phyloP scores from a whole-genome alignment of 352 stramenopile species.

The Phytopythium kandeliae region DNA sequence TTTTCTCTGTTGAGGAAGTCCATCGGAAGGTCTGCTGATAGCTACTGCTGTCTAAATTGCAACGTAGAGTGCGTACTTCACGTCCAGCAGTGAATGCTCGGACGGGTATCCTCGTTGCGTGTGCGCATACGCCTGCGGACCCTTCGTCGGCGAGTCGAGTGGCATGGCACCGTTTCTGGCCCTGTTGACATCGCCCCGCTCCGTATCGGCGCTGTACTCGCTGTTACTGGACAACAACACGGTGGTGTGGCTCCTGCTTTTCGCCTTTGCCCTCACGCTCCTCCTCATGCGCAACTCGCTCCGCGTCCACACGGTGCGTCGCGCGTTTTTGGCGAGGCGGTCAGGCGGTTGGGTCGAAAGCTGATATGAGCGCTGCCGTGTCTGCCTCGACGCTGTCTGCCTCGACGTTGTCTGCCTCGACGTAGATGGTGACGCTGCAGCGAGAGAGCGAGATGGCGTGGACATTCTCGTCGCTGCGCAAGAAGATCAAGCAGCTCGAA shows the following conservation, averaged over 20 bases:
- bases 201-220: constrained; percentile 27
- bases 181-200: constrained; percentile 18
- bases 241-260: constrained; percentile 32
- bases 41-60: not conserved
- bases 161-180: constrained; percentile 39
- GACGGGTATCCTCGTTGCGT: constrained; percentile 56
- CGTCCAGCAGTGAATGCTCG: constrained; percentile 22
- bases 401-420: not conserved
- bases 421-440: constrained; percentile 29
- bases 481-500: constrained; percentile 60
- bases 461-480: constrained; percentile 45
- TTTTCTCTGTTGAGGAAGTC: too few species aligned
- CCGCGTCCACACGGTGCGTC: constrained; percentile 33
- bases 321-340: too few species aligned
- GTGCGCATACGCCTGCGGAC: constrained; percentile 52
- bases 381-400: too few species aligned
- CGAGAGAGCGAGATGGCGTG: constrained; percentile 43
- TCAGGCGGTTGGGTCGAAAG: too few species aligned
- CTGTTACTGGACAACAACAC: constrained; percentile 30
- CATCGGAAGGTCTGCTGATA: too few species aligned
- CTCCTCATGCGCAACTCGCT: constrained; percentile 59
- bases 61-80: constrained; percentile 44
- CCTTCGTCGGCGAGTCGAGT: constrained; percentile 33
- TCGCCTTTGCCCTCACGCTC: constrained; percentile 22
- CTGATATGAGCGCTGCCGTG: too few species aligned